Evolutionary conservation across 2,329 filamentous ascomycete species (phyloP).

Genomic region (Hypoxylon sp.): DNA sequence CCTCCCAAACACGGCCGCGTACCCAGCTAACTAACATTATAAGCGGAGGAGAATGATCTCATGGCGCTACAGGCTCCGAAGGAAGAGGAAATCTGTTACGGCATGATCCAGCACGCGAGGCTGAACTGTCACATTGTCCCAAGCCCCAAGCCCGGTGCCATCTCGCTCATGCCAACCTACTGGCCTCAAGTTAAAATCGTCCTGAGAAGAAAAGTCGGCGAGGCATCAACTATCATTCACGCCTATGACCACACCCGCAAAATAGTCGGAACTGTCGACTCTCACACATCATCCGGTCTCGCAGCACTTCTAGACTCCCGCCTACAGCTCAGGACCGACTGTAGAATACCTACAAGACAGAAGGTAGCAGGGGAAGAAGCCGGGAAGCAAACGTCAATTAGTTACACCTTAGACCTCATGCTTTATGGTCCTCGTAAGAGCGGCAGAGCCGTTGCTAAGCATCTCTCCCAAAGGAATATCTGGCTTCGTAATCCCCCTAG

Average conservation of each 20-base stretch:
- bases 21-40: slow-evolving; percentile 48
- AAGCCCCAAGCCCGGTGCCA: slow-evolving; percentile 74
- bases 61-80: slow-evolving; percentile 71
- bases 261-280: slow-evolving; percentile 83
- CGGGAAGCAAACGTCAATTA: slow-evolving; percentile 73
- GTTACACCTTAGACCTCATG: slow-evolving; percentile 78
- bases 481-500: slow-evolving; percentile 76
- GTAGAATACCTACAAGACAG: slow-evolving; percentile 77
- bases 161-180: slow-evolving; percentile 70
- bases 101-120: slow-evolving; percentile 77
- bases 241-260: slow-evolving; percentile 79
- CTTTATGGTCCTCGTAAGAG: slow-evolving; percentile 82
- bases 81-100: slow-evolving; percentile 84
- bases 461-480: slow-evolving; percentile 75
- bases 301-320: slow-evolving; percentile 79
- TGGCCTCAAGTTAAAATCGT: slow-evolving; percentile 84
- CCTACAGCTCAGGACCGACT: slow-evolving; percentile 77
- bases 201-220: slow-evolving; percentile 71
- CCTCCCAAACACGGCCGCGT: slow-evolving; percentile 59
- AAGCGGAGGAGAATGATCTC: slow-evolving; percentile 70
- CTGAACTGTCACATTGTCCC: slow-evolving; percentile 79
- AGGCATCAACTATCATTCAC: slow-evolving; percentile 73
- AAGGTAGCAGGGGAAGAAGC: slow-evolving; percentile 74
- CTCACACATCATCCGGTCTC: slow-evolving; percentile 75
- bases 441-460: slow-evolving; percentile 75